Evolutionary conservation across 495 filamentous ascomycete species (phyloP).

Genomic region (Bathelium albidoporum): DNA sequence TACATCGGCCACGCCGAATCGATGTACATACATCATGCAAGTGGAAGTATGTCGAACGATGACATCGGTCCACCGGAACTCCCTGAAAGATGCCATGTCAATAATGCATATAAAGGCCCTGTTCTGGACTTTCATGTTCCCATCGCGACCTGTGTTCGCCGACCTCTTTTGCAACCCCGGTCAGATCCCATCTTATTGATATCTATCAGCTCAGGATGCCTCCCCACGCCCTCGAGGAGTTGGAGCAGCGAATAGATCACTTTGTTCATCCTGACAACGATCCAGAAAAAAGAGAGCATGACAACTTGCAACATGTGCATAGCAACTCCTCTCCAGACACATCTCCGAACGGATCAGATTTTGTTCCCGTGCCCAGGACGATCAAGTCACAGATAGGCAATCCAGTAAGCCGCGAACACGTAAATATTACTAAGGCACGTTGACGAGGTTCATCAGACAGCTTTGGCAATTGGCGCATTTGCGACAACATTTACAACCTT

Average conservation of each 20-base stretch:
- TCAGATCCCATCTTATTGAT: too few relatives aligned
- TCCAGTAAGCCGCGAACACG: background rate
- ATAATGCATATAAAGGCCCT: too few relatives aligned
- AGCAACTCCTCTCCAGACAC: background rate
- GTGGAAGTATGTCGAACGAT: too few relatives aligned
- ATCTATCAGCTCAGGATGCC: background rate
- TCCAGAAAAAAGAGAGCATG: background rate
- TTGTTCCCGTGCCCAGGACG: background rate
- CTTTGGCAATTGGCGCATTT: conserved; percentile 41
- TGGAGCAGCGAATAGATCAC: background rate
- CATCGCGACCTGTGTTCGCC: too few relatives aligned
- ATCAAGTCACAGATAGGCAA: background rate
- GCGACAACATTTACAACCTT: conserved; percentile 42
- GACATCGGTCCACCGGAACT: too few relatives aligned
- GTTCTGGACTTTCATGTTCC: too few relatives aligned
- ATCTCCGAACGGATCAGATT: background rate
- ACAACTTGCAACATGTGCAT: background rate
- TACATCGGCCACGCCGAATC: too few relatives aligned
- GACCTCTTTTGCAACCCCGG: too few relatives aligned
- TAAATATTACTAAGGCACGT: background rate
- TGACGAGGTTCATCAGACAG: conserved; percentile 18
- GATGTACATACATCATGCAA: too few relatives aligned
- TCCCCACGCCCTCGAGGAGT: background rate
- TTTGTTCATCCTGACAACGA: background rate
- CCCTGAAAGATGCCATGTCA: too few relatives aligned